Base-by-base conservation (phyloP, 2,329 filamentous ascomycete genomes). In the Cladosporium sp. region DNA sequence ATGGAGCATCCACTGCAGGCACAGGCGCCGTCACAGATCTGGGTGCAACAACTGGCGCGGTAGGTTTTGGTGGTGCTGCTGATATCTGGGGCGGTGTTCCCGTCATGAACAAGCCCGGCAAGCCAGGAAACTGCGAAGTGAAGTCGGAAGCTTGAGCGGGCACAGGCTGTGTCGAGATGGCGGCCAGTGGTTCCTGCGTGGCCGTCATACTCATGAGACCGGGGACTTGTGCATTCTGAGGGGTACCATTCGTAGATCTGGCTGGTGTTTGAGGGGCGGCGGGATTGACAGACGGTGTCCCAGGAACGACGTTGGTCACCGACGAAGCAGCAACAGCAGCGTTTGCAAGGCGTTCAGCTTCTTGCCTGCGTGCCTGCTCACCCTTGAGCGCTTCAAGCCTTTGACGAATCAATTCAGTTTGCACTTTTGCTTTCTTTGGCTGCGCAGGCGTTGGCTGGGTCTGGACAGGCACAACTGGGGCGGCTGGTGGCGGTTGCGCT, bases 381-480 rank as follows among this genome's bases (percentile, higher is more conserved):
- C 72, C 74, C 71, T 88, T 87, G 26, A 95, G 80, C 26, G 90
- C 90, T 67, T 92, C 91, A 74, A 96, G 89, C 71, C 92, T 92
- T 74, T 92, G 87, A 69, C 92, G 88, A 57, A 93, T 83, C 36
- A 93, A 80, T 66, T 92, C 91, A 67, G 91, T 96, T 70, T 74
- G 92, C 86, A 21, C 86, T 87, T 74, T 92, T 85, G n/a, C 86
- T 87, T 74, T 89, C 26, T 52, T 66, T 18, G 65, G 65, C 26
- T 44, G 38, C 21, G 24, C 69, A 10, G 66, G 52, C 12, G 41
- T 59, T 24, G 26, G 36, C 32, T 52, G 47, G 18, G 30, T 61
- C 24, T 38, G 65, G 15, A 24, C 55, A 18, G 41, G 41, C 26
- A 41, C 28, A 21, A 32, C 24, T 18, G 51, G 14, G 5, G 52